Percentiles rank a stretch among this genome's conserved stretches.
These are phyloP conservation scores for Castanopsis chinensis DNA, from an alignment of 306 rosid genomes.

Conservation along the genomic window DNA sequence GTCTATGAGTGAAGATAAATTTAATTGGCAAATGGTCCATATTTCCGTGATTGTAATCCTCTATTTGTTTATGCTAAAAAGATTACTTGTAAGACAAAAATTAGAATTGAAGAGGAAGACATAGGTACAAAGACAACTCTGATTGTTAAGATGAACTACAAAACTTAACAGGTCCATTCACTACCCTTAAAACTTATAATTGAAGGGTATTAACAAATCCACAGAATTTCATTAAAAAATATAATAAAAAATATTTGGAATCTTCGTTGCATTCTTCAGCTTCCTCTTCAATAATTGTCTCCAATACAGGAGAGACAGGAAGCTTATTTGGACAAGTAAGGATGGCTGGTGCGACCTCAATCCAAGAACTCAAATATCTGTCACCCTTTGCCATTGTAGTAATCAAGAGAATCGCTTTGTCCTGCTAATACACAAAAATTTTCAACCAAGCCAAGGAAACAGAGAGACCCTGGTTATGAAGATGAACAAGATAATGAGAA, in stretches of 20 bases:
- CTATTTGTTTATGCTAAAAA: too few species aligned
- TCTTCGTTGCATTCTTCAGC: constrained; percentile 18
- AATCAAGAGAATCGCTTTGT: background rate
- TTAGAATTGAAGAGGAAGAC: background rate
- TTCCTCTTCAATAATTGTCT: constrained; percentile 61
- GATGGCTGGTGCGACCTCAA: constrained; percentile 52
- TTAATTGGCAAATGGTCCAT: too few species aligned
- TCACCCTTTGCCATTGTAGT: constrained; percentile 42
- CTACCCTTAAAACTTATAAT: too few species aligned
- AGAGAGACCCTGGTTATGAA: background rate
- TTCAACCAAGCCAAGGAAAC: background rate
- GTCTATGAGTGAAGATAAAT: too few species aligned
- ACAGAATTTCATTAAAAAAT: too few species aligned
- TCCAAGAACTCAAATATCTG: constrained; percentile 31
- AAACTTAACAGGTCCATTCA: too few species aligned
- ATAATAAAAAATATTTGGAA: too few species aligned
- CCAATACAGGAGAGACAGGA: constrained; percentile 43
- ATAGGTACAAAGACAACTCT: too few species aligned
- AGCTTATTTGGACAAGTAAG: constrained; percentile 34
- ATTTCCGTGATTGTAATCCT: too few species aligned
- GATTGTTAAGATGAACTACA: too few species aligned
- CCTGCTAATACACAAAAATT: background rate
- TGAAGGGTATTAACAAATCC: too few species aligned
- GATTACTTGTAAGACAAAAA: too few species aligned
- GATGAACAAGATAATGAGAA: background rate